phyloP scores from a whole-genome alignment of 129 eudicot genomes.

The Tanacetum coccineum region DNA sequence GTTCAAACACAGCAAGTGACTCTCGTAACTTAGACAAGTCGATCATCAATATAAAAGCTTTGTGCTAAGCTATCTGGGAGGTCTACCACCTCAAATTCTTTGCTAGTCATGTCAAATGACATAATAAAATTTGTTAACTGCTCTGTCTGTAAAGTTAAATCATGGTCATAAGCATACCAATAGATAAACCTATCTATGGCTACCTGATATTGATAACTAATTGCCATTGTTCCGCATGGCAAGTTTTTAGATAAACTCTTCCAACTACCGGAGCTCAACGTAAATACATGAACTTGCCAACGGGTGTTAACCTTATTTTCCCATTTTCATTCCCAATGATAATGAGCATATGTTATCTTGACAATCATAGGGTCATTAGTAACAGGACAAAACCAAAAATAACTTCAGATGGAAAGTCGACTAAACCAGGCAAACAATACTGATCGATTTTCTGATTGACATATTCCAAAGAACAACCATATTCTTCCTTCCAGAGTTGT shows the following conservation, averaged over 20 bases:
- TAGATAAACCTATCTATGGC: too few species aligned
- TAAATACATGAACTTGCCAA: background rate
- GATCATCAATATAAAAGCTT: too few species aligned
- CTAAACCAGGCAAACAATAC: background rate
- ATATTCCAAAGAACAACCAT: background rate
- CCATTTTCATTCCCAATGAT: background rate
- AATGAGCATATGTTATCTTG: background rate
- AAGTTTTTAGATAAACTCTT: background rate
- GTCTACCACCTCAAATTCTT: background rate
- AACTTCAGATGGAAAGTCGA: background rate
- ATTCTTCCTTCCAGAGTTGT: background rate
- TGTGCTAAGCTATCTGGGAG: too few species aligned
- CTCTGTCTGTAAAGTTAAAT: too few species aligned
- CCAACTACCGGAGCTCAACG: constrained; percentile 1
- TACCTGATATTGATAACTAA: too few species aligned
- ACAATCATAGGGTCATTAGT: background rate
- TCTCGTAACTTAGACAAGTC: too few species aligned
- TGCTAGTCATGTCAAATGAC: background rate
- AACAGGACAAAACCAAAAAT: background rate
- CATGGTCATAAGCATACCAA: too few species aligned
- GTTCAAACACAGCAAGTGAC: too few species aligned
- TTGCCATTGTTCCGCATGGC: background rate
- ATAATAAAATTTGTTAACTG: too few species aligned
- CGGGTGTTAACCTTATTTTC: background rate
- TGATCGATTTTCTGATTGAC: background rate